Conservation (phyloP, 2,329 filamentous ascomycete species). For the Sarocladium strictum region DNA sequence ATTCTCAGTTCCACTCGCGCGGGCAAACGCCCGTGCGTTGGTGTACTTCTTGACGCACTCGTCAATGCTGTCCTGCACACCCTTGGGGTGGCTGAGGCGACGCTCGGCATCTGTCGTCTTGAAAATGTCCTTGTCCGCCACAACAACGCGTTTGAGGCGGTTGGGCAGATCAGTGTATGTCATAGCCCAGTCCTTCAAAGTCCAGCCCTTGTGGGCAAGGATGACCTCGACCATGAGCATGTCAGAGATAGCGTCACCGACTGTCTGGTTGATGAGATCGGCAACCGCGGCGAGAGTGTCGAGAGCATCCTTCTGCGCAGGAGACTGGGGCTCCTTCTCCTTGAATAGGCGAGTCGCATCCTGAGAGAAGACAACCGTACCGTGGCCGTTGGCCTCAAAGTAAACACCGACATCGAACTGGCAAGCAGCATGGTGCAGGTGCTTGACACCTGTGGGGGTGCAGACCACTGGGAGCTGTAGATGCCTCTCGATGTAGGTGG, state of each 20-base stretch:
- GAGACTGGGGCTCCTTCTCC: slow-evolving; percentile 77
- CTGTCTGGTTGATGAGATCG: slow-evolving; percentile 96
- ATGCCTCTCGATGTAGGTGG: slow-evolving; percentile 82
- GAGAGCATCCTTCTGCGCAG: slow-evolving; percentile 83
- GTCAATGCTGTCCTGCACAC: slow-evolving; percentile 82
- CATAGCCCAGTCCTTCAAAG: slow-evolving; percentile 80
- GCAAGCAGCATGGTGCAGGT: slow-evolving; percentile 92
- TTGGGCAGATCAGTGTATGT: slow-evolving; percentile 95
- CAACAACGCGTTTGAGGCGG: slow-evolving; percentile 87
- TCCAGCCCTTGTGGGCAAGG: slow-evolving; percentile 91
- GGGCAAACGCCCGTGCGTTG: slow-evolving; percentile 81
- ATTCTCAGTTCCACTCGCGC: slow-evolving; percentile 92
- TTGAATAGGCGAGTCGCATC: slow-evolving; percentile 74
- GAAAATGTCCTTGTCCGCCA: slow-evolving; percentile 82
- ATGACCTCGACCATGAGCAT: slow-evolving; percentile 95
- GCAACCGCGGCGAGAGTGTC: slow-evolving; percentile 77
- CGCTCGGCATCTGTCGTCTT: slow-evolving; percentile 89
- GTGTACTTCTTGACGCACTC: slow-evolving; percentile 84
- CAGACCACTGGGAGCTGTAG: slow-evolving; percentile 85
- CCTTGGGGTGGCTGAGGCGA: slow-evolving; percentile 70
- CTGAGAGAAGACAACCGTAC: slow-evolving; percentile 89
- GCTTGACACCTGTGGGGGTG: slow-evolving; percentile 94
- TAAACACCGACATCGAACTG: slow-evolving; percentile 96
- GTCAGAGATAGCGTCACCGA: slow-evolving; percentile 92
- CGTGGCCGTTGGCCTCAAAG: slow-evolving; percentile 97